A percentile compares a stretch with the other conserved stretches of the same genome.
Evolutionary conservation across 1,284 basidiomycete species (phyloP).

Genomic region (Moniliella sp.): DNA sequence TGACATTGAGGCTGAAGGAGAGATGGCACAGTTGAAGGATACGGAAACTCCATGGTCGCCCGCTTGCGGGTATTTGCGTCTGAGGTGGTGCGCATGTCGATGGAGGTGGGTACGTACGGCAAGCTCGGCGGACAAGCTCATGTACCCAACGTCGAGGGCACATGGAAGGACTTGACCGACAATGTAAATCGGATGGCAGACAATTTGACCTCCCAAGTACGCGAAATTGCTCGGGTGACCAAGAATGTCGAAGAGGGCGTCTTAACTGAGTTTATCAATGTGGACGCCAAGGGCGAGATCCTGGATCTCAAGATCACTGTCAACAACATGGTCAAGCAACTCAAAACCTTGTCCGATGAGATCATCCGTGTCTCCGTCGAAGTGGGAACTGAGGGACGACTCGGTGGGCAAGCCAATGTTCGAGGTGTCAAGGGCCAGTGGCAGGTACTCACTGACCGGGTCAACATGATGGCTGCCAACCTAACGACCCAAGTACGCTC

Average conservation of each 20-base stretch:
- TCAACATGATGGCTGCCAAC: conserved; percentile 41
- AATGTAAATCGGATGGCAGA: conserved; percentile 38
- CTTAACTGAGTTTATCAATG: conserved; percentile 65
- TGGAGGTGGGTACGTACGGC: conserved; percentile 32
- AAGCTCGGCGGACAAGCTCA: conserved; percentile 31
- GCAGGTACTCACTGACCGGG: conserved; percentile 34
- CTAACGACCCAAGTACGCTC: conserved; percentile 66
- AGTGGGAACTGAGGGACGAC: conserved; percentile 70
- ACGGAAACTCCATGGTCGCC: conserved; percentile 72
- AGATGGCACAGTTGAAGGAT: conserved; percentile 61
- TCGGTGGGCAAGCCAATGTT: conserved; percentile 67
- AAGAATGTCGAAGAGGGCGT: conserved; percentile 64
- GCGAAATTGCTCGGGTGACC: conserved; percentile 34
- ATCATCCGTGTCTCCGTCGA: conserved; percentile 52
- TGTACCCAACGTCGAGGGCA: conserved; percentile 36
- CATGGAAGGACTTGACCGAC: conserved; percentile 37
- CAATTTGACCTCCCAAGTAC: conserved; percentile 24
- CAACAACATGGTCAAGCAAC: conserved; percentile 33
- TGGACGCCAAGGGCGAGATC: conserved; percentile 92
- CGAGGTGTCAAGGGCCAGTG: conserved; percentile 38
- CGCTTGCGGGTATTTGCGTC: conserved; percentile 61
- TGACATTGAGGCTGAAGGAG: conserved; percentile 60
- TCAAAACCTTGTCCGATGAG: conserved; percentile 28
- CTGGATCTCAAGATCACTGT: conserved; percentile 52
- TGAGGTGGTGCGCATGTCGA: conserved; percentile 41